Percentiles rank a stretch among this genome's conserved stretches.
These are phyloP conservation scores for Kockiozyma suomiensis DNA, from an alignment of 805 yeast species.

Conservation along the genomic window DNA sequence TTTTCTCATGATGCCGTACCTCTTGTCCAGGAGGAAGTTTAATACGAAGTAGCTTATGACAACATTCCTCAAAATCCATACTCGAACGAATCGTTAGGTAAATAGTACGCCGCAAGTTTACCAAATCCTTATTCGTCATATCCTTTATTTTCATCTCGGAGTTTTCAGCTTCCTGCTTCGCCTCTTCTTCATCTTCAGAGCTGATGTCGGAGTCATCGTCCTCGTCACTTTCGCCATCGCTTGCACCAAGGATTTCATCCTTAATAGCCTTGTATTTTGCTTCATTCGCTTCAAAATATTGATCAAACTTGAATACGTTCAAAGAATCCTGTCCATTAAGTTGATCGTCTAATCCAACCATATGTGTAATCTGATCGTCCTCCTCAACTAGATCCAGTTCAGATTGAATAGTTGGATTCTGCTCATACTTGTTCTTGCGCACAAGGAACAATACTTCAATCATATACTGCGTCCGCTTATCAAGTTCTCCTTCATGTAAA, in stretches of 20 bases:
- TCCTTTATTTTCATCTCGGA: conserved; percentile 52
- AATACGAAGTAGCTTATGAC: conserved; percentile 73
- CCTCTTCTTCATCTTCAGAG: conserved; percentile 35
- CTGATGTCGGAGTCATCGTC: conserved; percentile 33
- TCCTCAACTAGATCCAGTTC: conserved; percentile 64
- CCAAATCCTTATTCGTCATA: conserved; percentile 64
- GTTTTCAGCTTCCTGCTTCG: conserved; percentile 28
- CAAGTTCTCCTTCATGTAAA: conserved; percentile 57
- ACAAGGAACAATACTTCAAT: conserved; percentile 57
- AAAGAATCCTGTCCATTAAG: conserved; percentile 52
- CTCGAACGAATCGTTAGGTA: conserved; percentile 86
- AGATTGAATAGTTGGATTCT: conserved; percentile 47
- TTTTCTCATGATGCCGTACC: background rate
- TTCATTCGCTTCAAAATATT: conserved; percentile 55
- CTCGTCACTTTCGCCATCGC: conserved; percentile 35
- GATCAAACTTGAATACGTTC: conserved; percentile 56
- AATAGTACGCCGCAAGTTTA: conserved; percentile 71
- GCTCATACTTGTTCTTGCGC: conserved; percentile 51
- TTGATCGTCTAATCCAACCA: conserved; percentile 56
- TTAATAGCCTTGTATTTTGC: conserved; percentile 49
- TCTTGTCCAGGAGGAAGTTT: conserved; percentile 48
- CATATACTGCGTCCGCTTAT: conserved; percentile 48
- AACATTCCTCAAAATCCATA: conserved; percentile 89
- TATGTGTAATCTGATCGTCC: conserved; percentile 61
- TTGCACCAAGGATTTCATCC: conserved; percentile 52